Evolutionary conservation across 1,284 basidiomycete species (phyloP).

Genomic region (Caloboletus inedulis): DNA sequence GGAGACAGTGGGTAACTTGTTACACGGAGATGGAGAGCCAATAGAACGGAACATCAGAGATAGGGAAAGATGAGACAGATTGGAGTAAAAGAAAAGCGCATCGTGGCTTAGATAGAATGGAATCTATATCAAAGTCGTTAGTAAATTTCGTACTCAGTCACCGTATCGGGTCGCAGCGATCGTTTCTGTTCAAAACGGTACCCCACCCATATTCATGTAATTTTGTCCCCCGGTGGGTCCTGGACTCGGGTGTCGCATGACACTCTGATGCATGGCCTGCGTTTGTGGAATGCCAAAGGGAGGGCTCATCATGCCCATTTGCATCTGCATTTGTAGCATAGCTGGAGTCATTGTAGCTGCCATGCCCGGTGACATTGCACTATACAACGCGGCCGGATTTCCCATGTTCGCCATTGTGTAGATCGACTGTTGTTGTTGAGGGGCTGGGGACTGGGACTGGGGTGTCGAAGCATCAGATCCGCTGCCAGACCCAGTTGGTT

Average conservation of each 20-base stretch:
- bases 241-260: conserved; percentile 75
- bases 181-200: conserved; percentile 32
- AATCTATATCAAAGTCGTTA: conserved; percentile 28
- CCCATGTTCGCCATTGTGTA: conserved; percentile 40
- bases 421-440: conserved; percentile 37
- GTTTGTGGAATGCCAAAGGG: conserved; percentile 54
- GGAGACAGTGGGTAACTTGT: conserved; percentile 28
- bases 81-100: conserved; percentile 11
- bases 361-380: conserved; percentile 35
- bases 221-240: conserved; percentile 51
- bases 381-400: conserved; percentile 46
- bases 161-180: conserved; percentile 1
- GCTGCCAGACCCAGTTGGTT: conserved; percentile 42
- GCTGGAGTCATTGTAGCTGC: conserved; percentile 33
- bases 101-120: conserved; percentile 15
- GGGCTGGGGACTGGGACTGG: conserved; percentile 38
- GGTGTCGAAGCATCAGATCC: conserved; percentile 36
- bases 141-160: conserved; percentile 9
- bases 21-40: conserved; percentile 23
- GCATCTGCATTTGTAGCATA: conserved; percentile 64
- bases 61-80: conserved; percentile 16
- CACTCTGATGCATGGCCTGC: conserved; percentile 75
- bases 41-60: conserved; percentile 13
- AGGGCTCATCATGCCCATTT: conserved; percentile 50
- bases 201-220: conserved; percentile 52